Conservation (phyloP, 805 yeast species). For the Wickerhamomyces alni region DNA sequence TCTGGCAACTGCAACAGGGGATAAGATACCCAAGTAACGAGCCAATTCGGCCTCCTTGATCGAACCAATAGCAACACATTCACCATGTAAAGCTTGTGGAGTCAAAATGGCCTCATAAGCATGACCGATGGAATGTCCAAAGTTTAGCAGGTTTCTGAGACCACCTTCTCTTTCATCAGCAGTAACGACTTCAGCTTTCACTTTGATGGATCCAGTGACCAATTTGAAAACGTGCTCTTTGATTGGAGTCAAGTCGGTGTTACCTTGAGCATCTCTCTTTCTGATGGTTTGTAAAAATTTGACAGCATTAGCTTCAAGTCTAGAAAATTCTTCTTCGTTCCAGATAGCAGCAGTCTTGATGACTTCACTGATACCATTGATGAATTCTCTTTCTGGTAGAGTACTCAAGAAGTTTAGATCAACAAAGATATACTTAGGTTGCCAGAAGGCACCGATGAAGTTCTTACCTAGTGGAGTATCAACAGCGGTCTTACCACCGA, state of each 20-base stretch:
- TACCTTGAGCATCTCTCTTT: slow-evolving; percentile 36
- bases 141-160: slow-evolving; percentile 83
- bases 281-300: slow-evolving; percentile 64
- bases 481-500: slow-evolving; percentile 98
- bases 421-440: slow-evolving; percentile 81
- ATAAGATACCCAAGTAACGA: slow-evolving; percentile 81
- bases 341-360: slow-evolving; percentile 97
- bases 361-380: slow-evolving; percentile 98
- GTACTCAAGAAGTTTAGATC: slow-evolving; percentile 85
- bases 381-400: slow-evolving; percentile 87
- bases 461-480: slow-evolving; percentile 96
- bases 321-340: slow-evolving; percentile 82
- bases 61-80: slow-evolving; percentile 98
- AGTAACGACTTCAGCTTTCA: slow-evolving; percentile 91
- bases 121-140: slow-evolving; percentile 97
- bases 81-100: slow-evolving; percentile 95
- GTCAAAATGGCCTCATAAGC: slow-evolving; percentile 97
- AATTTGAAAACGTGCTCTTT: slow-evolving; percentile 69
- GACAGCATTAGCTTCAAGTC: slow-evolving; percentile 74
- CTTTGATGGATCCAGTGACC: slow-evolving; percentile 80
- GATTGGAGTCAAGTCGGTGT: slow-evolving; percentile 63
- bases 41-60: slow-evolving; percentile 91
- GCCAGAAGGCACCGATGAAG: slow-evolving; percentile 96
- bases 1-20: slow-evolving; percentile 93
- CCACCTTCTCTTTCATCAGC: slow-evolving; percentile 95